Conservation (phyloP, 208 protist genomes). For the Leishmania aethiopica region DNA sequence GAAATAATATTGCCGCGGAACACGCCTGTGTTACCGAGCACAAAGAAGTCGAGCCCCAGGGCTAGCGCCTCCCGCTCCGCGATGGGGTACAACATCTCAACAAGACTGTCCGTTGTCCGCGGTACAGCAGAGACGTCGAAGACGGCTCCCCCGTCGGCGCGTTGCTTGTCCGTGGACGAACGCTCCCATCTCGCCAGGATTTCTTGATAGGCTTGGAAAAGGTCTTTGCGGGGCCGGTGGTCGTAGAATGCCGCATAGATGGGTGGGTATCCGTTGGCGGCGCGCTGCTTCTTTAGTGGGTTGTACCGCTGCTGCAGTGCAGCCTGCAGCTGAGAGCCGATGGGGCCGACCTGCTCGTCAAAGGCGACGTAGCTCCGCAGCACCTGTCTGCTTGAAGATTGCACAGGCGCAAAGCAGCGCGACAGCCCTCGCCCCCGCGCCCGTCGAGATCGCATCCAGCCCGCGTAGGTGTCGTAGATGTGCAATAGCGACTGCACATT, state of each 20-base stretch:
- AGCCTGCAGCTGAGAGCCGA: constrained; percentile 11
- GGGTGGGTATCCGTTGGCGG: background rate
- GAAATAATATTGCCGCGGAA: constrained; percentile 25
- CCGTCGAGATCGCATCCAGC: background rate
- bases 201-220: background rate
- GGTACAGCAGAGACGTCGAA: too few species aligned
- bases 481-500: constrained; percentile 7
- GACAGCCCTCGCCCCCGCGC: background rate
- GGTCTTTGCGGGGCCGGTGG: background rate
- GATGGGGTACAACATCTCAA: constrained; percentile 17
- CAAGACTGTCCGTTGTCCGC: background rate
- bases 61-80: constrained; percentile 24
- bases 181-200: background rate
- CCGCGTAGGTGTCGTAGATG: background rate
- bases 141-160: background rate
- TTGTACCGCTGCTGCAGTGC: constrained; percentile 11
- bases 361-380: constrained; percentile 9
- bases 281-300: background rate
- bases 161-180: background rate
- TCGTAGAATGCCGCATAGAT: constrained; percentile 24
- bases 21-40: constrained; percentile 27
- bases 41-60: constrained; percentile 28
- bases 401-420: background rate
- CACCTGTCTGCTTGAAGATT: background rate
- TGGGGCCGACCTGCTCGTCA: constrained; percentile 16